Evolutionary conservation across 768 basidiomycete genomes (phyloP), one percentile per base, ranked within the genome.

Genomic region (Clathrus columnatus): DNA sequence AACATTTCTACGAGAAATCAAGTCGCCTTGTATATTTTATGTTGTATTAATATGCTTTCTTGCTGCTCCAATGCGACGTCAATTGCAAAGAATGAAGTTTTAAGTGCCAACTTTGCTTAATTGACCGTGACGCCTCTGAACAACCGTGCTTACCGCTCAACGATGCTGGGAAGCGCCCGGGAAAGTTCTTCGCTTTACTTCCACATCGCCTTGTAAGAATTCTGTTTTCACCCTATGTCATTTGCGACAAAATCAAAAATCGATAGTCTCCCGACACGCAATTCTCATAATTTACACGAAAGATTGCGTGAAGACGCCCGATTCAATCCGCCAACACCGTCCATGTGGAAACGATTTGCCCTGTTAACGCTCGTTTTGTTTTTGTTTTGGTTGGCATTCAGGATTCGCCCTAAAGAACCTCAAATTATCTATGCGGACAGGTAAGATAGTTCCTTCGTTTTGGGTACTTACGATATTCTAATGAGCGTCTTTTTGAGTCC

Each of bases 341-440:
- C 76, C 3, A 62, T 64, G 18, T 75, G 75, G 69, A 82, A 77
- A 60, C 73, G 81, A 21, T 62, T 70, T 0, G 69, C 70, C 0
- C 65, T 83, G 23, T 53, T 84, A 14, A 24, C 73, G 2, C 65
- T 74, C 50, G 57, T 78, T 24, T 57, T 72, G 2, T 50, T 73
- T 7, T 60, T 80, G 51, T 71, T 78, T 52, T 81, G 75, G 76
- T 50, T 77, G 7, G 69, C 20, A 55, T 79, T 61, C 62, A 70
- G 26, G 59, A 58, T 20, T 60, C 63, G 0, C 45, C 65, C 3
- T 48, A 48, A 30, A 63, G 68, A 73, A 57, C 69, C 79, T 7
- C 68, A 81, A 45, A 63, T 85, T 36, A 66, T 87, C 8, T 74
- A 87, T 63, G 83, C 87, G 7, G 72, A 74, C 14, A 76, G 87